Evolutionary conservation across 768 basidiomycete genomes (phyloP), one percentile per base, ranked within the genome.

Genomic region (Rhizopogon roseolus): DNA sequence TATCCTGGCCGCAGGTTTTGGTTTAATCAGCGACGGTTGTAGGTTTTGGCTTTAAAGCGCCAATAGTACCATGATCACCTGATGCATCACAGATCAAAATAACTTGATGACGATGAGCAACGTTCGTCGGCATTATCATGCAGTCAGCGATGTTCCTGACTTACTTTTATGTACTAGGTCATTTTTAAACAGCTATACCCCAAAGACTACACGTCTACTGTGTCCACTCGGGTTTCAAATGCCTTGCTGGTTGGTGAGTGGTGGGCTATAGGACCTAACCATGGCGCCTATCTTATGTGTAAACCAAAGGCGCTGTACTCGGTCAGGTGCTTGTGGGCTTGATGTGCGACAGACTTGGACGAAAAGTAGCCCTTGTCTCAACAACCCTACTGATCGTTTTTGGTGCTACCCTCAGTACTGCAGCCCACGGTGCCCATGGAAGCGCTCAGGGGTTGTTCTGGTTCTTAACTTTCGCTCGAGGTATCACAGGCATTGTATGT

Each of bases 211-310:
- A 87, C 82, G 0, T 64, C 82, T 1, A 56, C 64, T 3, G 76
- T 85, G 36, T 85, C 85, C 6, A 90, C 88, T 3, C 78, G 81
- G 32, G 82, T 89, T 2, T 84, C 82, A 4, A 90, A 90, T 63
- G 68, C 88, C 6, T 74, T 89, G 17, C 79, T 88, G 54, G 77
- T 90, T 55, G 88, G 86, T 76, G 65, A 71, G 73, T 64, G 57
- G 73, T 64, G 57, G 49, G 32, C 60, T 32, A 49, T 52, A 46
- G 27, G 42, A 25, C 28, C 53, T 34, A 19, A 13, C 29, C 16
- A 9, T 39, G 49, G 27, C 27, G 36, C 29, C n/a, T 40, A 25
- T 52, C 51, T 58, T 40, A 60, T 51, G 17, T 29, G 5, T 17
- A 48, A 49, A 32, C 39, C 51, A 8, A 54, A 82, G 85, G 85